These are phyloP conservation scores for Hypoxylon fragiforme DNA, from an alignment of 495 filamentous ascomycete species.

Conservation along the genomic window DNA sequence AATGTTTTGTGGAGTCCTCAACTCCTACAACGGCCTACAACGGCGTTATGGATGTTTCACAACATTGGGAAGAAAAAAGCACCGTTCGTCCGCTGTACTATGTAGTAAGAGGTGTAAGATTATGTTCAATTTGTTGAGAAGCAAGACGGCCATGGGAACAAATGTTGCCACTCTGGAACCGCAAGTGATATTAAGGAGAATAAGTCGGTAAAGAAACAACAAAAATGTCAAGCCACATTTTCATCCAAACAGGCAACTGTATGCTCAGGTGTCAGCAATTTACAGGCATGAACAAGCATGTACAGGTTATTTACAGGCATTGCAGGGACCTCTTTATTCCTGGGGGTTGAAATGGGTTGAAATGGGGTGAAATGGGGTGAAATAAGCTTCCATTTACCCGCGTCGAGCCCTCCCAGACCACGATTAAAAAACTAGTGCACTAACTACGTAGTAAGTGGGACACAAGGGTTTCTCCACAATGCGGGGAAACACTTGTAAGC, in stretches of 20 bases:
- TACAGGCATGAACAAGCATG: too few species aligned
- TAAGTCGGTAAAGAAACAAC: neutral
- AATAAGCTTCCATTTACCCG: constrained; percentile 18
- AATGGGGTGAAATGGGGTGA: too few species aligned
- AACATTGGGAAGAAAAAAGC: neutral
- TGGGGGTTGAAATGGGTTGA: too few species aligned
- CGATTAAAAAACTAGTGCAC: too few species aligned
- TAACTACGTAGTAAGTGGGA: too few species aligned
- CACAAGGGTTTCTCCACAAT: constrained; percentile 25
- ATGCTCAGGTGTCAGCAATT: neutral
- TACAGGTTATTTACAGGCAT: too few species aligned
- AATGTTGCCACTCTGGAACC: neutral
- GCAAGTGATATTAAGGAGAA: neutral
- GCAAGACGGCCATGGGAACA: neutral
- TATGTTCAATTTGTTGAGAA: neutral
- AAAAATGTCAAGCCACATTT: neutral
- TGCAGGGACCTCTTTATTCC: neutral
- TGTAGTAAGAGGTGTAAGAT: neutral
- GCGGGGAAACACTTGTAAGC: constrained; percentile 19
- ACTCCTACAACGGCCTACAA: too few species aligned
- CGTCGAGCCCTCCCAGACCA: constrained; percentile 3
- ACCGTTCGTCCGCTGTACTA: neutral
- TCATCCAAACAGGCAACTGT: neutral
- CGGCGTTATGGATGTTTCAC: neutral
- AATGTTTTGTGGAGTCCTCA: too few species aligned